phyloP scores from a whole-genome alignment of 2,329 filamentous ascomycete species.

The Podosphaera fusca region DNA sequence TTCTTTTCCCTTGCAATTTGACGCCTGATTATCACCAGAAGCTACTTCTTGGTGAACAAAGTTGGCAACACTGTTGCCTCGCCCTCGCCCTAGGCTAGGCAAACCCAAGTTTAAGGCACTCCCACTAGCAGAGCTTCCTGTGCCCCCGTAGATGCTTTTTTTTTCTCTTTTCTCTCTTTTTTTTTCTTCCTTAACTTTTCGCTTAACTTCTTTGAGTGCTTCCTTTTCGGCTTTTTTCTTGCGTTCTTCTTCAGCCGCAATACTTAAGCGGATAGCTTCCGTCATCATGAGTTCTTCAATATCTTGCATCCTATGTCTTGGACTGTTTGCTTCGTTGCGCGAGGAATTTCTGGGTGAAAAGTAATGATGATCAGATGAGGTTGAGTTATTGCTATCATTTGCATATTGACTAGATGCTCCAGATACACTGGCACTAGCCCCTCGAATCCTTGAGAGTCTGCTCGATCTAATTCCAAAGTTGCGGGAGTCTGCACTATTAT shows the following conservation, averaged over 20 bases:
- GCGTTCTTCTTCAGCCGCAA: conserved; percentile 88
- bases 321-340: conserved; percentile 13
- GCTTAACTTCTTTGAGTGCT: conserved; percentile 61
- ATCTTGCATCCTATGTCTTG: conserved; percentile 50
- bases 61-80: conserved; percentile 35
- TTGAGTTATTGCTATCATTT: conserved; percentile 8
- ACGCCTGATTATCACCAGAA: conserved; percentile 20
- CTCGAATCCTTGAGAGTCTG: conserved; percentile 13
- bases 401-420: conserved; percentile 8
- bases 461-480: conserved; percentile 13
- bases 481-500: conserved; percentile 16
- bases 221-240: conserved; percentile 68
- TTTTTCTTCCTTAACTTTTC: conserved; percentile 61
- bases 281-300: conserved; percentile 97
- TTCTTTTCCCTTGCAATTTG: conserved; percentile 39
- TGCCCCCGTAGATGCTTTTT: conserved; percentile 26
- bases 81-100: conserved; percentile 23
- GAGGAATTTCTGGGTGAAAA: conserved; percentile 10
- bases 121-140: conserved; percentile 30
- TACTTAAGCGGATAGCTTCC: conserved; percentile 74
- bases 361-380: background rate
- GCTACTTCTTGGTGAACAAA: conserved; percentile 34
- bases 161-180: conserved; percentile 35
- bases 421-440: conserved; percentile 7
- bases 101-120: conserved; percentile 41